Evolutionary conservation across 306 rosid species (phyloP).

Genomic region (Dalbergia oliveri): DNA sequence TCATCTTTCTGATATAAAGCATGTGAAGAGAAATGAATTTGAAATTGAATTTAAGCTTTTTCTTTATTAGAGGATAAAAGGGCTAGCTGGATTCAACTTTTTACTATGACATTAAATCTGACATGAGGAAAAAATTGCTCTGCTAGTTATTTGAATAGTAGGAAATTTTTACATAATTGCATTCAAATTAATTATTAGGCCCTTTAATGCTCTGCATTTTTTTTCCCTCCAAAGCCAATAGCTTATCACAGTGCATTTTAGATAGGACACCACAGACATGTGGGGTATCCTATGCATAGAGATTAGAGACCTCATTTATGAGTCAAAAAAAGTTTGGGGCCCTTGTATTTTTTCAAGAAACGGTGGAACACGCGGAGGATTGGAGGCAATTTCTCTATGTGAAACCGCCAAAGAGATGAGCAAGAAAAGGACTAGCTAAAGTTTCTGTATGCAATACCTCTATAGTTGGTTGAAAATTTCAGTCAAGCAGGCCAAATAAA

Average conservation of each 20-base stretch:
- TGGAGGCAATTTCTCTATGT: conserved; percentile 29
- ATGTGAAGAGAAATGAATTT: conserved; percentile 26
- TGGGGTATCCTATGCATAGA: conserved; percentile 47
- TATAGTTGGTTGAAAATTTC: conserved; percentile 29
- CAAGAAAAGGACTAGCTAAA: conserved; percentile 21
- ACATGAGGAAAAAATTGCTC: background rate
- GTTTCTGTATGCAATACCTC: conserved; percentile 1
- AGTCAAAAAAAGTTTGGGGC: conserved; percentile 28
- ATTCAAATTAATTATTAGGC: conserved; percentile 10
- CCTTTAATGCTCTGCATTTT: background rate
- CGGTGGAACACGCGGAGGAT: conserved; percentile 31
- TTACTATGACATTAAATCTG: background rate
- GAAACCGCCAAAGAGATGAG: conserved; percentile 29
- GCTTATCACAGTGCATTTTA: background rate
- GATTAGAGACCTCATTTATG: background rate
- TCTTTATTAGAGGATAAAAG: background rate
- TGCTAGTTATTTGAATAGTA: background rate
- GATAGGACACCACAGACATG: conserved; percentile 43
- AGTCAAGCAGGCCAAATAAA: conserved; percentile 6
- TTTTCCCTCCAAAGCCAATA: conserved; percentile 5
- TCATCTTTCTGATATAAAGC: background rate
- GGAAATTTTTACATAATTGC: background rate
- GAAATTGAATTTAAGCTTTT: background rate
- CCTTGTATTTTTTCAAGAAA: conserved; percentile 43
- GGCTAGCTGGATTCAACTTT: conserved; percentile 26